Evolutionary conservation across 75 land plant genomes (phyloP).

Genomic region (Pseudotsuga menziesii): DNA sequence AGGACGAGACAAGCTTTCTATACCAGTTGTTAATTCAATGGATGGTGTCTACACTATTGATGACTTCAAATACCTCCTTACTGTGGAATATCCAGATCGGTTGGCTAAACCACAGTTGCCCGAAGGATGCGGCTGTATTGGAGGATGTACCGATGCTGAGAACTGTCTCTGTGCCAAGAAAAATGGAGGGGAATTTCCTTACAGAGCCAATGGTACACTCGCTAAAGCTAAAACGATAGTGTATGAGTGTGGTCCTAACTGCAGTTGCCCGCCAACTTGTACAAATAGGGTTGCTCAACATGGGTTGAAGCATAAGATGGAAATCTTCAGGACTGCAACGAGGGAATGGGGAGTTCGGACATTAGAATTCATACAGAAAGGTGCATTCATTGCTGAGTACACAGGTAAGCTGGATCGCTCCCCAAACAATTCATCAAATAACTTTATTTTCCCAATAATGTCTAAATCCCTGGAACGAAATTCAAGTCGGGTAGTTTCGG

Average conservation of each 20-base stretch:
- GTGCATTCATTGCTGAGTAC: conserved; percentile 77
- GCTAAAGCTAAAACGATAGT: conserved; percentile 49
- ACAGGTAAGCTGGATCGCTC: conserved; percentile 52
- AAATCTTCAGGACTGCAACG: conserved; percentile 62
- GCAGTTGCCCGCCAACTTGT: conserved; percentile 53
- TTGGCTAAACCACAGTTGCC: too few species aligned
- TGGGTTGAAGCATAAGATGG: conserved; percentile 49
- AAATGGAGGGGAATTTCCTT: conserved; percentile 62
- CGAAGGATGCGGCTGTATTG: conserved; percentile 28
- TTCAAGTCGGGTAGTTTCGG: conserved; percentile 47
- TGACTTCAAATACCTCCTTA: conserved; percentile 38
- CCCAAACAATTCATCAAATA: conserved; percentile 16
- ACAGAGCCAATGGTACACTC: conserved; percentile 47
- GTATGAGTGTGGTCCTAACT: conserved; percentile 60
- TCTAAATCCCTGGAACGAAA: conserved; percentile 35
- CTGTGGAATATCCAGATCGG: conserved; percentile 36
- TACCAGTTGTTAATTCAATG: conserved; percentile 44
- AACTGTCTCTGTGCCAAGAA: conserved; percentile 43
- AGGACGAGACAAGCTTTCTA: conserved; percentile 14
- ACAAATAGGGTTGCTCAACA: conserved; percentile 56
- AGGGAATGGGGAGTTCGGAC: conserved; percentile 20
- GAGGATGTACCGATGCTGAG: conserved; percentile 20
- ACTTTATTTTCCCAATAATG: conserved; percentile 35
- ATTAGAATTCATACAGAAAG: conserved; percentile 72
- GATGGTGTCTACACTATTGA: conserved; percentile 36